Evolutionary conservation across 306 rosid species (phyloP).

Genomic region (Clitoria ternatea): DNA sequence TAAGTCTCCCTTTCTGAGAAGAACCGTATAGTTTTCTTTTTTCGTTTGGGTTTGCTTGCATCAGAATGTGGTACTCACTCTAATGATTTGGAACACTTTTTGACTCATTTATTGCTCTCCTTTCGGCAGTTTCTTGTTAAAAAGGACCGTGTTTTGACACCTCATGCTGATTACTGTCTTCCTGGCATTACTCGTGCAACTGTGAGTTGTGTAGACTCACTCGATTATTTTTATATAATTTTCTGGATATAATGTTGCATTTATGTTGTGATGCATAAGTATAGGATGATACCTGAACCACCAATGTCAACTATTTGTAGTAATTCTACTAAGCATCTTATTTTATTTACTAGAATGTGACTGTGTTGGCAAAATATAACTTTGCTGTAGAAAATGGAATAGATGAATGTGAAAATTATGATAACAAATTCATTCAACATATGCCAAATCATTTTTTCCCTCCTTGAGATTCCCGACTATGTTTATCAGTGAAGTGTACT

Average conservation of each 20-base stretch:
- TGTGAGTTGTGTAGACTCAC: slow-evolving; percentile 38
- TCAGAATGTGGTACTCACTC: background rate
- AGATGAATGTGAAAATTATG: background rate
- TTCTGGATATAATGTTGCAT: background rate
- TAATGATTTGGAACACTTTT: background rate
- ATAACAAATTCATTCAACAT: background rate
- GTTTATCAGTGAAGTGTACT: background rate
- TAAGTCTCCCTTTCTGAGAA: background rate
- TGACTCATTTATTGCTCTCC: slow-evolving; percentile 1
- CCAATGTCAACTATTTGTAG: background rate
- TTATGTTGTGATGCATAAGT: background rate
- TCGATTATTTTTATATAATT: background rate
- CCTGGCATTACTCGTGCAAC: slow-evolving; percentile 87
- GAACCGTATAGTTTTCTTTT: background rate
- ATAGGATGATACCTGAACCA: background rate
- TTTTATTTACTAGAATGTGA: background rate
- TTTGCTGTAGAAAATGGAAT: background rate
- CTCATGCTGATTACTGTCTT: slow-evolving; percentile 88
- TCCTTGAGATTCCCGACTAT: background rate
- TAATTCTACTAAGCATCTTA: background rate
- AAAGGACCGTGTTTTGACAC: slow-evolving; percentile 66
- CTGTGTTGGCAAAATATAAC: background rate
- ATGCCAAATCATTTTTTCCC: background rate
- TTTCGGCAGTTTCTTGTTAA: slow-evolving; percentile 70
- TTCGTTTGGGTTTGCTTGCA: background rate